These are phyloP conservation scores for Schizopora paradoxa DNA, from an alignment of 1,284 basidiomycete species.

Conservation along the genomic window DNA sequence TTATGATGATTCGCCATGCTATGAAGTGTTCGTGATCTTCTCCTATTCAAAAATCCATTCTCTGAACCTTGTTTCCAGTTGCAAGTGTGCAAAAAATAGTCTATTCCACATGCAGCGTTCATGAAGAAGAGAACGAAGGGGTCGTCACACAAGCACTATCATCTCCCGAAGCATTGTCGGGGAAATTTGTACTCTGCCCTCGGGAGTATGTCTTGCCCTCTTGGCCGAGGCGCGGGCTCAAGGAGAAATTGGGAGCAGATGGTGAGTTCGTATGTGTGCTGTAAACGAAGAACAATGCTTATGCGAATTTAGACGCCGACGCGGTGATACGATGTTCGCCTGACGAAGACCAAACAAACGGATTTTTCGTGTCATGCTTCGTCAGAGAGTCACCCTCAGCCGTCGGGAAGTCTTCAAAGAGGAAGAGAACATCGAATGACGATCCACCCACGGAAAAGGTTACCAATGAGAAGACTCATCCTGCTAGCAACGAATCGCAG, in stretches of 20 bases:
- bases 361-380: constrained; percentile 92
- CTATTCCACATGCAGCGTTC: constrained; percentile 95
- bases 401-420: neutral
- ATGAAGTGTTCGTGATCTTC: constrained; percentile 73
- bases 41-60: neutral
- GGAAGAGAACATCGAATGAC: neutral
- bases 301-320: constrained; percentile 43
- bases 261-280: neutral
- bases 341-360: constrained; percentile 84
- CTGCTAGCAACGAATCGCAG: too few relatives aligned
- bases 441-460: constrained; percentile 5
- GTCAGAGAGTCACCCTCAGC: constrained; percentile 29
- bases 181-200: constrained; percentile 65
- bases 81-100: constrained; percentile 66
- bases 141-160: constrained; percentile 71
- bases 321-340: constrained; percentile 81
- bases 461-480: neutral
- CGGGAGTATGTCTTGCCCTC: constrained; percentile 60
- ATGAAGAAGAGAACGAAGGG: constrained; percentile 87
- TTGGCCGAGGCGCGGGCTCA: constrained; percentile 76
- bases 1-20: constrained; percentile 91
- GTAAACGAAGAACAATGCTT: neutral
- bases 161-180: constrained; percentile 57
- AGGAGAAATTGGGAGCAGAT: constrained; percentile 50
- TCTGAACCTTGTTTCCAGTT: constrained; percentile 35